Conservation (phyloP, 768 basidiomycete genomes). For the Dacryopinax primogenitus region DNA sequence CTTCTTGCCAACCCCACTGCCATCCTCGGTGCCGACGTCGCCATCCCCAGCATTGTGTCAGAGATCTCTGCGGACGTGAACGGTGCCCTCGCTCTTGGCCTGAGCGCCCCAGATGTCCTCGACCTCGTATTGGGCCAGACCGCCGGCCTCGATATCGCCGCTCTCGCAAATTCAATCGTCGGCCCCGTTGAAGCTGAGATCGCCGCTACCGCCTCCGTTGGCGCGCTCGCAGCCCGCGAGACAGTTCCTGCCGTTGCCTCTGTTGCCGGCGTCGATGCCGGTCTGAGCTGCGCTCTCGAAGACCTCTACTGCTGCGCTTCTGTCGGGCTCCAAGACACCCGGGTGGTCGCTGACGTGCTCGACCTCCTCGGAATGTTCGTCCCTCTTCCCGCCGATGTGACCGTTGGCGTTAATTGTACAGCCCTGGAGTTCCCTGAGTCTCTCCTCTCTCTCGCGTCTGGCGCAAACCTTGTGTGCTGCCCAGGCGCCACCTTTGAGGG, state of each 20-base stretch:
- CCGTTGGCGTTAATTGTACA: not conserved
- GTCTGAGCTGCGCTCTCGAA: not conserved
- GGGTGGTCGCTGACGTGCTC: not conserved
- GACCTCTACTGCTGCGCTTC: conserved; percentile 2
- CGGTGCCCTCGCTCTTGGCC: not conserved
- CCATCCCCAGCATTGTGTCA: not conserved
- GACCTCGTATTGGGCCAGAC: conserved; percentile 1
- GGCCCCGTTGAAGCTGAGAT: not conserved
- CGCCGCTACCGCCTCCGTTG: not conserved
- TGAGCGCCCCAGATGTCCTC: not conserved
- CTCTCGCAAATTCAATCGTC: not conserved
- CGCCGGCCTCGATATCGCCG: conserved; percentile 1
- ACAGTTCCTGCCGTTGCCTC: not conserved
- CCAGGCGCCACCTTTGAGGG: not conserved
- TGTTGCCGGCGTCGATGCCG: conserved; percentile 5
- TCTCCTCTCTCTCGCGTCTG: too few species aligned
- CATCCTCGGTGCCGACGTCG: not conserved
- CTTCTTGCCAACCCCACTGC: not conserved
- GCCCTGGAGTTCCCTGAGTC: not conserved
- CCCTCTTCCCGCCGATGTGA: not conserved
- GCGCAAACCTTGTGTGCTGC: not conserved
- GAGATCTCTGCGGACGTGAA: not conserved
- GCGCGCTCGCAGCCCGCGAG: not conserved
- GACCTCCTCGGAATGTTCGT: not conserved
- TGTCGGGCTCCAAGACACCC: not conserved